Conservation (phyloP, 257 asterid species). For the Euphrasia confusa region DNA sequence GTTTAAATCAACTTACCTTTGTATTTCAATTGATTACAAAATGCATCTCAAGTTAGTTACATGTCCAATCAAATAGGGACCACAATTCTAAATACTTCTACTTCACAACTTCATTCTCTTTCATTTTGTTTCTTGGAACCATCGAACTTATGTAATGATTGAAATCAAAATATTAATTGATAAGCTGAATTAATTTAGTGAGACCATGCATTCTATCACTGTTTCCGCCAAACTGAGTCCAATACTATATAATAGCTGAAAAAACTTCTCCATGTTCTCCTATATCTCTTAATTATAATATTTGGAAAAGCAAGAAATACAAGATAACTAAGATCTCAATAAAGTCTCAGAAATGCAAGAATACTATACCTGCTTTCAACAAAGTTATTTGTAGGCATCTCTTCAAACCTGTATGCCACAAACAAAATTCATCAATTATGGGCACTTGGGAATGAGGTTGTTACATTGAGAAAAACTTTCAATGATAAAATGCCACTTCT, state of each 20-base stretch:
- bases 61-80: not conserved
- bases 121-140: not conserved
- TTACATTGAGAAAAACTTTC: not conserved
- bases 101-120: constrained; percentile 6
- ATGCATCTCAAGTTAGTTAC: constrained; percentile 10
- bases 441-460: not conserved
- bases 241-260: constrained; percentile 6
- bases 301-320: constrained; percentile 2
- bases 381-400: constrained; percentile 92
- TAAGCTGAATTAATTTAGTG: constrained; percentile 1
- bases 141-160: too few species aligned
- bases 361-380: constrained; percentile 83
- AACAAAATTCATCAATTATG: not conserved
- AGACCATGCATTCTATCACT: not conserved
- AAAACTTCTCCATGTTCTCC: constrained; percentile 7
- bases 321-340: constrained; percentile 10
- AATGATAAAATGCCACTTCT: constrained; percentile 9
- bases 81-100: not conserved
- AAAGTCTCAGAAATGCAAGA: constrained; percentile 11
- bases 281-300: constrained; percentile 1
- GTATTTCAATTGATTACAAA: not conserved
- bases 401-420: constrained; percentile 64
- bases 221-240: constrained; percentile 11
- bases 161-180: not conserved
- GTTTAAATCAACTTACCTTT: not conserved